Evolutionary conservation across 805 yeast species (phyloP).

Genomic region (Pichia membranifaciens): DNA sequence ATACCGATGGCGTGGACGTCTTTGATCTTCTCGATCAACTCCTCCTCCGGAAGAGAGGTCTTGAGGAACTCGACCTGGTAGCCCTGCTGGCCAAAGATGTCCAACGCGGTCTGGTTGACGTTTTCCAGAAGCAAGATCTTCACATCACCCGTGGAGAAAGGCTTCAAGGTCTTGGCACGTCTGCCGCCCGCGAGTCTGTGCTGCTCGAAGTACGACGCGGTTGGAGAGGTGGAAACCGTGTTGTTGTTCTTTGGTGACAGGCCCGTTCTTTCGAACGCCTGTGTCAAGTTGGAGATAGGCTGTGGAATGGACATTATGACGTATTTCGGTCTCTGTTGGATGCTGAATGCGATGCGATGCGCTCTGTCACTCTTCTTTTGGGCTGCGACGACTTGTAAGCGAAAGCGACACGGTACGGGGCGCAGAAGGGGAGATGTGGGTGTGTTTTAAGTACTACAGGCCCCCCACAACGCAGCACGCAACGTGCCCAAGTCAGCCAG

Average conservation of each 20-base stretch:
- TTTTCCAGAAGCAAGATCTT: slow-evolving; percentile 88
- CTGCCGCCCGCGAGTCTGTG: slow-evolving; percentile 41
- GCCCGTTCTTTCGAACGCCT: slow-evolving; percentile 46
- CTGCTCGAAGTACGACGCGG: slow-evolving; percentile 58
- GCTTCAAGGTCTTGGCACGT: slow-evolving; percentile 72
- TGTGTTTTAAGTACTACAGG: too few relatives aligned
- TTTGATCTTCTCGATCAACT: slow-evolving; percentile 86
- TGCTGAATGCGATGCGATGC: too few relatives aligned
- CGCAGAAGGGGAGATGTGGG: too few relatives aligned
- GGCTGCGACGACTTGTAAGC: too few relatives aligned
- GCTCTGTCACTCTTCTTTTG: too few relatives aligned
- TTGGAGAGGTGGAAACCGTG: slow-evolving; percentile 79
- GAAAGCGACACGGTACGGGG: too few relatives aligned
- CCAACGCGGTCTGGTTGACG: slow-evolving; percentile 87
- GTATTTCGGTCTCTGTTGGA: too few relatives aligned
- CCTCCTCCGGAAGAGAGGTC: slow-evolving; percentile 85
- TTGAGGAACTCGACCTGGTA: slow-evolving; percentile 95
- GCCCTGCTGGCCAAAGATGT: slow-evolving; percentile 81
- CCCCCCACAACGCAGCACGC: too few relatives aligned
- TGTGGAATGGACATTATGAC: slow-evolving; percentile 57
- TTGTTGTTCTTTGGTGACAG: slow-evolving; percentile 57
- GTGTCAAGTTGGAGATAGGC: slow-evolving; percentile 51
- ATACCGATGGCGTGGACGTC: slow-evolving; percentile 97
- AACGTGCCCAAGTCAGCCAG: too few relatives aligned
- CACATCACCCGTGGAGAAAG: slow-evolving; percentile 92